Evolutionary conservation across 768 basidiomycete species (phyloP), one percentile per base, ranked within the genome.

Genomic region (Lactarius sanguifluus): DNA sequence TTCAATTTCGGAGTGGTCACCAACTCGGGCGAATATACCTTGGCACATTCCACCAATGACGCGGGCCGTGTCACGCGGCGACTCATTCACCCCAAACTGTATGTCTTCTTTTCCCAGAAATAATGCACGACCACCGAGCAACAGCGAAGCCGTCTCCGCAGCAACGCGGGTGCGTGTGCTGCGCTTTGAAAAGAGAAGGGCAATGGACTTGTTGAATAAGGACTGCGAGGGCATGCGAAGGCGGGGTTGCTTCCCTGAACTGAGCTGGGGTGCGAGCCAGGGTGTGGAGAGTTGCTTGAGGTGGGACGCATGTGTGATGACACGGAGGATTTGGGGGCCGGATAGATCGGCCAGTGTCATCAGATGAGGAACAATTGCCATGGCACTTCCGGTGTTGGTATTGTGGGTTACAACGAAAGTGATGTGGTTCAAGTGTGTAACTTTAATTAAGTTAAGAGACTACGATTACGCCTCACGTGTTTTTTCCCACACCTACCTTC

Each of bases 11-110:
- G 82, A 81, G 76, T 99, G 97, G 34, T 85, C 90, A 5, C 94
- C 94, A 4, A 99, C 96, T 56, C 97, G 89, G 30, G 97, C 96
- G 79, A 98, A 96, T 63, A 98, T 92, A 16, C 96, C 97, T 76
- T 98, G 89, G 64, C 90, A 92, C 96, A 98, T 97, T 5, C 92
- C 91, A 3, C 92, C 90, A 67, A 98, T 86, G 12, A 99, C 93
- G 30, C 88, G 83, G 15, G 93, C 90, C 0, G 91, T 87, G 78
- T 99, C 97, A 47, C 91, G 80, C 4, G 86, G 75, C 34, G 81
- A 85, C 82, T 99, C 97, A 76, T 97, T 99, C 52, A 98, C 95
- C 57, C 96, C 96, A 25, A 99, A 81, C 72, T 99, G 97, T 62
- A 98, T 96, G 74, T 98, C 97, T 2, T 90, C 89, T 57, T 78